Base-by-base conservation (phyloP, 352 stramenopile genomes). In the Phytophthora kernoviae region DNA sequence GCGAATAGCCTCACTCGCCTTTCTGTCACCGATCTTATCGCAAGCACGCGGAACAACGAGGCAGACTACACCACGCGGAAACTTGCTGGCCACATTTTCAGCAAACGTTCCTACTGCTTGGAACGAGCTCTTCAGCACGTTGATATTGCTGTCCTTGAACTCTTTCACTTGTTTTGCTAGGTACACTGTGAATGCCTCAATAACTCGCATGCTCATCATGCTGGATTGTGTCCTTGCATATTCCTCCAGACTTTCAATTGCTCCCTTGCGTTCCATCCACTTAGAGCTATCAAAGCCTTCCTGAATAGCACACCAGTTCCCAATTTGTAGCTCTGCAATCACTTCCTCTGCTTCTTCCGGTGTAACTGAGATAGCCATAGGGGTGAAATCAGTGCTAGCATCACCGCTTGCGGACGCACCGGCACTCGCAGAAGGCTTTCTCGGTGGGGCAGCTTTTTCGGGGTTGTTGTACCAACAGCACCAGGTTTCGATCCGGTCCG, bases 111-210 rank as follows among this genome's bases (percentile, higher is more conserved):
- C 84, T 4, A 96, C 68, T 1, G 86, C 87, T 54, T 95, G 77
- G 39, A 96, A 96, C 10, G 86, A 77, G 54, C 86, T 91, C 47
- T 90, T 91, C 12, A 96, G 53, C 3, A 95, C 87, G 47, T 96
- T 94, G 55, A 96, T 90, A 57, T 96, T 96, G 65, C 81, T 94
- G 57, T 96, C 87, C 51, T 91, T 93, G 54, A 96, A 94, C 43
- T 90, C 75, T 51, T 95, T 95, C 9, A 92, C 81, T 67, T 92
- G 75, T 32, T 85, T 88, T 18, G 69, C 61, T 47, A 94, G 33
- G 60, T 86, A 91, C 30, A 94, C 46, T 7, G 81, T 87, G 34
- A 96, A 67, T 7, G 85, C 84, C 50, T 96, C 87, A 37, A 93
- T 86, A 12, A 85, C 67, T 24, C 70, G 65, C 53, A 85, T 74